Percentiles rank a stretch among this genome's conserved stretches.
These are phyloP conservation scores for Mytilinidion resinicola DNA, from an alignment of 495 filamentous ascomycete species.

Conservation along the genomic window DNA sequence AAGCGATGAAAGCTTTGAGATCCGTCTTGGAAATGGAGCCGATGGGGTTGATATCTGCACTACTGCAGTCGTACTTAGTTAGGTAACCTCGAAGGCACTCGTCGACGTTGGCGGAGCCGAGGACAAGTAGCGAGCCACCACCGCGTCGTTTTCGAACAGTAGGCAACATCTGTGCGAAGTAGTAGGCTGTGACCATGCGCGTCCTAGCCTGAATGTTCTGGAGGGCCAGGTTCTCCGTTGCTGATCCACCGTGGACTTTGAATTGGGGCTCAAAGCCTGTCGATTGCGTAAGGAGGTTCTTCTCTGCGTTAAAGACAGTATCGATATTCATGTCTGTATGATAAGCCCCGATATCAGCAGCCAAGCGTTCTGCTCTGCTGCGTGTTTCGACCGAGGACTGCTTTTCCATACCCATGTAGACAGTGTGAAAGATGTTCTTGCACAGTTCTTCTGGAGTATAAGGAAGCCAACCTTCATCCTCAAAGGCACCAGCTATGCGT, in stretches of 20 bases:
- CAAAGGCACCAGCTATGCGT: slow-evolving; percentile 52
- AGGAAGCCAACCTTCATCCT: slow-evolving; percentile 48
- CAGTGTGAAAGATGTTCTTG: slow-evolving; percentile 59
- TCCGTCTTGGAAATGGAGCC: slow-evolving; percentile 50
- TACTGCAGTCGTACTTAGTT: slow-evolving; percentile 63
- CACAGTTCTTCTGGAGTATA: slow-evolving; percentile 39
- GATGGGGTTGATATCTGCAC: slow-evolving; percentile 40
- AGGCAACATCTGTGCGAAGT: slow-evolving; percentile 63
- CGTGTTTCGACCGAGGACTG: slow-evolving; percentile 69
- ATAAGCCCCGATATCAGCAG: slow-evolving; percentile 64
- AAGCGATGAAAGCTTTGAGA: slow-evolving; percentile 70
- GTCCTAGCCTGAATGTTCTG: slow-evolving; percentile 78
- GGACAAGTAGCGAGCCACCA: slow-evolving; percentile 57
- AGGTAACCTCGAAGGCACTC: slow-evolving; percentile 58
- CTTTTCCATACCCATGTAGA: slow-evolving; percentile 73
- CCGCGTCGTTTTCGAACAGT: slow-evolving; percentile 48
- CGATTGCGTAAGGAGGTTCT: slow-evolving; percentile 47
- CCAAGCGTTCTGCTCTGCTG: slow-evolving; percentile 59
- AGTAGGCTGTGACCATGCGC: slow-evolving; percentile 76
- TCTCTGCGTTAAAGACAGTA: slow-evolving; percentile 49
- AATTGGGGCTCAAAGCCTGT: slow-evolving; percentile 58
- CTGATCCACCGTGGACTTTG: slow-evolving; percentile 59
- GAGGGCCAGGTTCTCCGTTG: slow-evolving; percentile 58
- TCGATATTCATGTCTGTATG: slow-evolving; percentile 77
- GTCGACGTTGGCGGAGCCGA: slow-evolving; percentile 56